These are phyloP conservation scores for Picea glauca DNA, from an alignment of 75 land plant species.

Conservation along the genomic window DNA sequence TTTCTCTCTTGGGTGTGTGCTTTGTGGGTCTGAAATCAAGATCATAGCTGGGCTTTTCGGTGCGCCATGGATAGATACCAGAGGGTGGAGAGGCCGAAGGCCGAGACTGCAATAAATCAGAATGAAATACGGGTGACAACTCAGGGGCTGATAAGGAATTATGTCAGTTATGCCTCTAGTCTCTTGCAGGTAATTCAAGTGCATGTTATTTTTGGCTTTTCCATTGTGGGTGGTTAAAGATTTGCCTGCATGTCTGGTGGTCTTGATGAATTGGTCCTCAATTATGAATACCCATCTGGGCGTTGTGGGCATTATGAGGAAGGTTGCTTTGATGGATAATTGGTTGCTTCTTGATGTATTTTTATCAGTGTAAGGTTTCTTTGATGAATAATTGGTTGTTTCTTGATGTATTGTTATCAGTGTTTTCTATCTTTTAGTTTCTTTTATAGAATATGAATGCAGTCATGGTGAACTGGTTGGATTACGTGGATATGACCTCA, in stretches of 20 bases:
- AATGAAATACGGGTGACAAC: conserved; percentile 53
- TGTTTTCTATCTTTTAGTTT: not conserved
- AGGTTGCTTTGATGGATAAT: not conserved
- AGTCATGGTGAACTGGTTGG: not conserved
- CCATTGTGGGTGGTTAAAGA: not conserved
- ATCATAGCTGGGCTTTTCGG: no score
- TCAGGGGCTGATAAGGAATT: conserved; percentile 46
- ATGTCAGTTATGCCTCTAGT: conserved; percentile 47
- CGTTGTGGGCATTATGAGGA: not conserved
- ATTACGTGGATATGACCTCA: not conserved
- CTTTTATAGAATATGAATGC: not conserved
- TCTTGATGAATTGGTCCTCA: not conserved
- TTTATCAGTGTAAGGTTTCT: not conserved
- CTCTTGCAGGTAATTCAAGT: conserved; percentile 33
- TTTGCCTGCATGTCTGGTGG: not conserved
- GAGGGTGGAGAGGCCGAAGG: conserved; percentile 52
- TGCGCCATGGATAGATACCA: conserved; percentile 39
- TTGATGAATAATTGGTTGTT: not conserved
- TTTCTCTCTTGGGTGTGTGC: no score
- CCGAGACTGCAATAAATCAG: conserved; percentile 46
- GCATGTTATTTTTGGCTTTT: not conserved
- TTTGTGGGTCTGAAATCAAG: no score
- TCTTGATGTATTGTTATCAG: not conserved
- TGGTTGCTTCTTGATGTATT: not conserved
- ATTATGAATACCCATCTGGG: no score